Evolutionary conservation across 1,284 basidiomycete genomes (phyloP).

Genomic region (Amylostereum chailletii): DNA sequence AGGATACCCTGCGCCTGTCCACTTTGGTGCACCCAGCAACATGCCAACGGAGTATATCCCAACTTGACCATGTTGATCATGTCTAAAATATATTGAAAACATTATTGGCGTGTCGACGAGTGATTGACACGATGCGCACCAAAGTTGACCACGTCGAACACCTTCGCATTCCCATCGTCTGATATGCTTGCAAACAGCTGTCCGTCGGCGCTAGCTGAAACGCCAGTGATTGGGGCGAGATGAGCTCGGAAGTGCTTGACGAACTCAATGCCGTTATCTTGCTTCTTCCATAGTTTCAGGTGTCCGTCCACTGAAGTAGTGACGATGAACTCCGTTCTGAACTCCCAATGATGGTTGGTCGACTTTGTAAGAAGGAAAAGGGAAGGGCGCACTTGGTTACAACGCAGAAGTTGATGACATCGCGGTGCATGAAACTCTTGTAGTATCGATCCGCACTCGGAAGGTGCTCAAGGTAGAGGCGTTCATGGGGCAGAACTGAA

Average conservation of each 20-base stretch:
- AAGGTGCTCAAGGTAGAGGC: conserved; percentile 85
- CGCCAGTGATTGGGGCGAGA: conserved; percentile 69
- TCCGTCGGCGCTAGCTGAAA: conserved; percentile 89
- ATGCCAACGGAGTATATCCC: conserved; percentile 75
- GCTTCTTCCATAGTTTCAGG: conserved; percentile 98
- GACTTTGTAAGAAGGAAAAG: conserved; percentile 6
- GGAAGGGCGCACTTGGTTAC: conserved; percentile 63
- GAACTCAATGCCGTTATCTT: conserved; percentile 86
- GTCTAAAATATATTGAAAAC: conserved; percentile 39
- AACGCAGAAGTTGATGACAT: conserved; percentile 82
- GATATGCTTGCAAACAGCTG: conserved; percentile 86
- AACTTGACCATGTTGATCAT: conserved; percentile 99
- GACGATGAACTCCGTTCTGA: conserved; percentile 85
- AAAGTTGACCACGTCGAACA: conserved; percentile 97
- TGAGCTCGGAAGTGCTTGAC: conserved; percentile 94
- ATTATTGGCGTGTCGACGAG: conserved; percentile 12
- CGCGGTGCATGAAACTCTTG: conserved; percentile 98
- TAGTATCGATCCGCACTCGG: conserved; percentile 91
- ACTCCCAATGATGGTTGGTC: neutral
- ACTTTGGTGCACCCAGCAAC: conserved; percentile 88
- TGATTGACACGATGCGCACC: conserved; percentile 41
- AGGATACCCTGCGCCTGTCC: conserved; percentile 85
- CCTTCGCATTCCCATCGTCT: conserved; percentile 81
- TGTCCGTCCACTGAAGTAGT: conserved; percentile 95
- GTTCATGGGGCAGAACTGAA: conserved; percentile 65